Evolutionary conservation across 768 basidiomycete genomes (phyloP), one percentile per base, ranked within the genome.

Genomic region (Suillus bovinus): DNA sequence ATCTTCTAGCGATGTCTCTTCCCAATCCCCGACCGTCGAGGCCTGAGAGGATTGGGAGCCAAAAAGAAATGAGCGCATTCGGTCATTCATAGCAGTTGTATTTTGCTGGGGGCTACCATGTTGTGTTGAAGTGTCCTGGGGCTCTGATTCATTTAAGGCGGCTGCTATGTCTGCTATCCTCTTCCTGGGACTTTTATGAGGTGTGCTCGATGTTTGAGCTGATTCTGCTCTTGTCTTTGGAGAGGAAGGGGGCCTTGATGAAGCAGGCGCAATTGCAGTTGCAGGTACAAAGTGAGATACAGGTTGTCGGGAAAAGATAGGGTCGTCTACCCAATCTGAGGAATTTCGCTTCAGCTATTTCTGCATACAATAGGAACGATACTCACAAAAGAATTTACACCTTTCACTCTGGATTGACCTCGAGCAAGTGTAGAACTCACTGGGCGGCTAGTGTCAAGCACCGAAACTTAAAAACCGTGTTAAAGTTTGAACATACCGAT

Each of bases 401-500:
- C 14, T 31, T 24, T 22, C 61, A 16, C 13, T 4, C 0, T 64
- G 54, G 22, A 6, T 4, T 38, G 11, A 27, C 60, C 71, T 72
- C 7, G 67, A 49, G 60, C 82, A 84, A n/a, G 42, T 47, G 56
- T 78, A 82, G 70, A 78, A 84, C 3, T 58, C 73, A 64, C 74
- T 73, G 61, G 58, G 59, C 53, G 54, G 49, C n/a, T 13, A 55
- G 22, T 60, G 39, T 49, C 11, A 29, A 9, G n/a, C 54, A n/a
- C 9, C 34, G 55, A 49, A 16, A n/a, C 29, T 33, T 52, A 8
- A 33, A 9, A 22, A 33, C 31, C 4, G 0, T n/a, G n/a, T n/a
- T n/a, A n/a, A n/a, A n/a, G n/a, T 50, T 49, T 46, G 66, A 61
- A 61, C 74, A 34, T 65, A 82, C 82, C 81, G 76, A 42, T 67